A percentile compares a stretch with the other conserved stretches of the same genome.
Evolutionary conservation across 345 rosid species (phyloP).

Genomic region (Limnanthes douglasii): DNA sequence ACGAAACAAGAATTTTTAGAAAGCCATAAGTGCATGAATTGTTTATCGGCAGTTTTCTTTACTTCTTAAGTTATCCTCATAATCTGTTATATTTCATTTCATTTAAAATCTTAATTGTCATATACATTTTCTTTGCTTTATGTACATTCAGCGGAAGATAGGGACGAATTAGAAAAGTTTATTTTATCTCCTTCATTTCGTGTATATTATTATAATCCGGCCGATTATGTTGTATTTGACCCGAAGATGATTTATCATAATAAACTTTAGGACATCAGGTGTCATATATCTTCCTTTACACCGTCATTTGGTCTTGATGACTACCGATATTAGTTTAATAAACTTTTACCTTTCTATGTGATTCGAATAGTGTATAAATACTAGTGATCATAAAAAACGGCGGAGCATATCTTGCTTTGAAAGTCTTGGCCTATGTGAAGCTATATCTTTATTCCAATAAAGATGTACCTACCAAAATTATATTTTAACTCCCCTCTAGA

Average conservation of each 20-base stretch:
- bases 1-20: no score
- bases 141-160: slow-evolving; percentile 68
- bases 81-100: no score
- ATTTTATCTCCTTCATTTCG: slow-evolving; percentile 57
- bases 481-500: no score
- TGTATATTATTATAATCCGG: slow-evolving; percentile 45
- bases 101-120: no score
- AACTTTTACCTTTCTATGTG: slow-evolving; percentile 12
- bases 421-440: slow-evolving; percentile 80
- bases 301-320: no score
- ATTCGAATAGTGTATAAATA: slow-evolving; percentile 53
- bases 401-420: slow-evolving; percentile 38
- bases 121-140: no score
- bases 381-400: slow-evolving; percentile 27
- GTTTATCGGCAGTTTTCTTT: no score
- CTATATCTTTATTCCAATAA: slow-evolving; percentile 10
- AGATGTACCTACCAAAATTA: slow-evolving; percentile 7
- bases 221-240: slow-evolving; percentile 14
- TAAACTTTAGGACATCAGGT: slow-evolving; percentile 40
- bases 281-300: slow-evolving; percentile 24
- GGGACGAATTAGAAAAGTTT: slow-evolving; percentile 41
- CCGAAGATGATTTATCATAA: slow-evolving; percentile 10
- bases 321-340: no score
- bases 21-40: no score
- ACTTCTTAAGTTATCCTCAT: no score